A percentile compares a stretch with the other conserved stretches of the same genome.
These are phyloP conservation scores for Saccharomyces hybrid DNA, from an alignment of 1,139 yeast genomes.

Conservation along the genomic window DNA sequence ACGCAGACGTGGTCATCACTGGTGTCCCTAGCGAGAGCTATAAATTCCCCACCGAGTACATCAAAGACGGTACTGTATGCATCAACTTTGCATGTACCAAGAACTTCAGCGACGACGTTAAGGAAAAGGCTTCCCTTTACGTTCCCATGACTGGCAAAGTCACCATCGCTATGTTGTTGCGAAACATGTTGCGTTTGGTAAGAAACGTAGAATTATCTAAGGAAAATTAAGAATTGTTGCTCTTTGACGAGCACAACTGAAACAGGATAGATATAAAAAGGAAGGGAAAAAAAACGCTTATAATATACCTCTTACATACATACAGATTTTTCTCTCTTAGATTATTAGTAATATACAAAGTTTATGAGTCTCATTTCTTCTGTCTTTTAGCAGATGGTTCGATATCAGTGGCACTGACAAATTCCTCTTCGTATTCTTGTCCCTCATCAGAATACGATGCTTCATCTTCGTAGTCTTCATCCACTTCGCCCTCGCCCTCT, in stretches of 20 bases:
- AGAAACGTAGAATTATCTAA: slow-evolving; percentile 42
- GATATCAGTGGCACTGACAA: slow-evolving; percentile 46
- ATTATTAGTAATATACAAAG: background rate
- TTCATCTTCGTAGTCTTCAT: slow-evolving; percentile 44
- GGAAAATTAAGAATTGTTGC: background rate
- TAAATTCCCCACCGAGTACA: slow-evolving; percentile 75
- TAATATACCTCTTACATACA: background rate
- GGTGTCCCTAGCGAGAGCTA: slow-evolving; percentile 84
- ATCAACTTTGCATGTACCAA: slow-evolving; percentile 84
- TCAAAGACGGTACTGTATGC: slow-evolving; percentile 82
- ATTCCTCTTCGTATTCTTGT: slow-evolving; percentile 63
- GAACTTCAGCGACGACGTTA: slow-evolving; percentile 71
- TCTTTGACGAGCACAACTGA: background rate
- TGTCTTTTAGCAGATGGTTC: slow-evolving; percentile 38
- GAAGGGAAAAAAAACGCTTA: background rate
- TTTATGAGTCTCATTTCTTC: slow-evolving; percentile 25
- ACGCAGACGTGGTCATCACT: slow-evolving; percentile 86
- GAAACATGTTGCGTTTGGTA: slow-evolving; percentile 76
- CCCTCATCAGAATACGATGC: slow-evolving; percentile 37
- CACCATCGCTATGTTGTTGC: slow-evolving; percentile 84
- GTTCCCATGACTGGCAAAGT: slow-evolving; percentile 98
- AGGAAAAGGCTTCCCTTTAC: slow-evolving; percentile 77
- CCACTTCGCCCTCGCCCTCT: slow-evolving; percentile 41
- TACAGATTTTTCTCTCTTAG: background rate
- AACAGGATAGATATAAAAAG: background rate